Percentiles rank a stretch among this genome's conserved stretches.
phyloP scores from a whole-genome alignment of 371 early-diverging fungal species.

The Actinomucor elegans region DNA sequence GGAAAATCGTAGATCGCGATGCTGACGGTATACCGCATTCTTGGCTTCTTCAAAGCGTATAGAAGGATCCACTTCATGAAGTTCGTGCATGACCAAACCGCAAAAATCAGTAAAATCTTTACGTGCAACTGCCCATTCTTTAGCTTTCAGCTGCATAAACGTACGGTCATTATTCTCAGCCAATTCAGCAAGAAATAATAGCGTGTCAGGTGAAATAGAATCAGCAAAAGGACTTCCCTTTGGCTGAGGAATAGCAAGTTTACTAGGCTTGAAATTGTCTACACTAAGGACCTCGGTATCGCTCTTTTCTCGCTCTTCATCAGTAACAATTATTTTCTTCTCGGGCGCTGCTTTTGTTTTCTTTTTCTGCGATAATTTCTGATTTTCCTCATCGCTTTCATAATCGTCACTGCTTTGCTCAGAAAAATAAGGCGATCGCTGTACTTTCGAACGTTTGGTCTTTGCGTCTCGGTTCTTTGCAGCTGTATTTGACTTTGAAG shows the following conservation, averaged over 20 bases:
- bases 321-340: neutral
- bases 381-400: neutral
- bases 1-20: constrained; percentile 60
- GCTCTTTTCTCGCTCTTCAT: constrained; percentile 22
- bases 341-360: constrained; percentile 23
- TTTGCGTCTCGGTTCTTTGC: no score
- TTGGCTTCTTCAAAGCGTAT: constrained; percentile 47
- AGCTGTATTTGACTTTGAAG: no score
- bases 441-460: no score
- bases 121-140: constrained; percentile 32
- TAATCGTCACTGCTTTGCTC: neutral
- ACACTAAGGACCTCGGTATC: constrained; percentile 12
- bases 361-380: neutral
- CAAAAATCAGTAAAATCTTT: constrained; percentile 57
- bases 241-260: constrained; percentile 41
- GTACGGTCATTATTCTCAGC: constrained; percentile 54
- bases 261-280: constrained; percentile 25
- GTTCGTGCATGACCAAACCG: constrained; percentile 39
- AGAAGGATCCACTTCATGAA: constrained; percentile 47
- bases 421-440: neutral
- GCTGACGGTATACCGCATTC: constrained; percentile 51
- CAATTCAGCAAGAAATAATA: constrained; percentile 51
- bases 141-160: constrained; percentile 44
- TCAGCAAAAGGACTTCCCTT: constrained; percentile 51
- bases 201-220: constrained; percentile 49